Base-by-base conservation (phyloP, 2,329 filamentous ascomycete genomes). In the Raffaelea albimanens region DNA sequence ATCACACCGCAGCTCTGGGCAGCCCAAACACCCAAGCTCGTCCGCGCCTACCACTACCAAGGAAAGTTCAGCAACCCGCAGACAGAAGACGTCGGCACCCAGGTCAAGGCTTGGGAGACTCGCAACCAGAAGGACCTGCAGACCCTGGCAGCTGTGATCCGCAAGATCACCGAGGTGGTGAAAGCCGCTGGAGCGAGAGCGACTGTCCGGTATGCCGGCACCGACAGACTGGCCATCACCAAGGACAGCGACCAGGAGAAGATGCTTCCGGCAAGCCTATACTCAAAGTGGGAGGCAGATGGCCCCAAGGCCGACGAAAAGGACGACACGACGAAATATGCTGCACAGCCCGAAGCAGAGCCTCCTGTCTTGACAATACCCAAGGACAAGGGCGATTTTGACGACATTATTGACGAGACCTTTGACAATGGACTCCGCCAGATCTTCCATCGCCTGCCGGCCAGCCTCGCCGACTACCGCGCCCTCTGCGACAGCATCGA, bases 1-100 rank as follows among this genome's bases (percentile, higher is more conserved):
- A 20, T 47, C 18, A 29, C 39, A 16, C 45, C 45, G 25, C 45
- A 47, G 45, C 45, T 47, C 31, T 47, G 40, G 45, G 20, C 43
- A n/a, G 42, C 45, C 19, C 40, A 47, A 40, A 47, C 45, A 9
- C 29, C 39, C 21, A 47, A 47, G 29, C 40, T 43, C 14, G 45
- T 47, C 25, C 39, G 38, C 3, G 40, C 45, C 5, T 47, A 47
- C 40, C 45, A 47, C 40, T 11, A 23, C 13, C n/a, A 31, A 9
- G 45, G 45, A 13, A 29, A 22, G 14, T 47, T 47, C 38, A 4
- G 10, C 31, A 34, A 34, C 31, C 10, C 16, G 31, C 31, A 9
- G 16, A 10, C 16, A 16, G 10, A 34, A 34, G 31, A 34, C 16
- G 16, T 34, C 10, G 16, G 10, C 9, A 34, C 10, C 31, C 9